A percentile compares a stretch with the other conserved stretches of the same genome.
Conservation (phyloP, 192 early-diverging fungal species). For the Spizellomyces sp. region DNA sequence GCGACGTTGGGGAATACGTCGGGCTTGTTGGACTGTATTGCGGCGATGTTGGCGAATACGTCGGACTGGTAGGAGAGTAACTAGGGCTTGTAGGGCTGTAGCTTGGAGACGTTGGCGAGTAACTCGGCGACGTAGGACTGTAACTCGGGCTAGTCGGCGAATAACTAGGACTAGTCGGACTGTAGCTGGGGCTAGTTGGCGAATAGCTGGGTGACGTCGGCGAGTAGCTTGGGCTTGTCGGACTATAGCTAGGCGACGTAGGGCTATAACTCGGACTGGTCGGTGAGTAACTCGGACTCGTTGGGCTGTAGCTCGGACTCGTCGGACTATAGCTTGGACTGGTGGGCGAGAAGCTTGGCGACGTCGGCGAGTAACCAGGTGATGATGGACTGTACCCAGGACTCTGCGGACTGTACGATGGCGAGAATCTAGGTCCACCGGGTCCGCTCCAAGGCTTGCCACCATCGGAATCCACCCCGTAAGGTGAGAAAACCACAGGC, state of each 20-base stretch:
- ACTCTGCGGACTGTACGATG: slow-evolving; percentile 61
- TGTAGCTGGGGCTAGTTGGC: slow-evolving; percentile 53
- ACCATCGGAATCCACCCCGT: slow-evolving; percentile 74
- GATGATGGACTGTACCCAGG: slow-evolving; percentile 69
- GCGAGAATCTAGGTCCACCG: slow-evolving; percentile 48
- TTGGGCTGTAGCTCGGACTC: slow-evolving; percentile 64
- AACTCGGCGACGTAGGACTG: slow-evolving; percentile 71
- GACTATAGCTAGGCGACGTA: slow-evolving; percentile 54
- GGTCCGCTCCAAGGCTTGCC: slow-evolving; percentile 55
- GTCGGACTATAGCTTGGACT: slow-evolving; percentile 76
- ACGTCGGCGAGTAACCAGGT: slow-evolving; percentile 68
- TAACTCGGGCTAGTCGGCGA: slow-evolving; percentile 75
- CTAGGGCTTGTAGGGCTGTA: slow-evolving; percentile 76
- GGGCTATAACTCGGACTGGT: slow-evolving; percentile 63
- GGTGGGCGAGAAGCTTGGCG: slow-evolving; percentile 75
- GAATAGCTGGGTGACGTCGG: slow-evolving; percentile 78
- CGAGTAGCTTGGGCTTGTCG: slow-evolving; percentile 74
- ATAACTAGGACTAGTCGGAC: slow-evolving; percentile 76
- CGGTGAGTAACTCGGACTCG: slow-evolving; percentile 64
- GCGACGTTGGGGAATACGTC: slow-evolving; percentile 75
- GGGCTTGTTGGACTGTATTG: slow-evolving; percentile 75
- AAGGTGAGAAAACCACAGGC: slow-evolving; percentile 83
- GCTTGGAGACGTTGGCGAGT: slow-evolving; percentile 70
- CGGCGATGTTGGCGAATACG: slow-evolving; percentile 73
- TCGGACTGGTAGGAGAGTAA: slow-evolving; percentile 73